These are phyloP conservation scores for Rozella allomycis DNA, from an alignment of 371 early-diverging fungal species.

Conservation along the genomic window DNA sequence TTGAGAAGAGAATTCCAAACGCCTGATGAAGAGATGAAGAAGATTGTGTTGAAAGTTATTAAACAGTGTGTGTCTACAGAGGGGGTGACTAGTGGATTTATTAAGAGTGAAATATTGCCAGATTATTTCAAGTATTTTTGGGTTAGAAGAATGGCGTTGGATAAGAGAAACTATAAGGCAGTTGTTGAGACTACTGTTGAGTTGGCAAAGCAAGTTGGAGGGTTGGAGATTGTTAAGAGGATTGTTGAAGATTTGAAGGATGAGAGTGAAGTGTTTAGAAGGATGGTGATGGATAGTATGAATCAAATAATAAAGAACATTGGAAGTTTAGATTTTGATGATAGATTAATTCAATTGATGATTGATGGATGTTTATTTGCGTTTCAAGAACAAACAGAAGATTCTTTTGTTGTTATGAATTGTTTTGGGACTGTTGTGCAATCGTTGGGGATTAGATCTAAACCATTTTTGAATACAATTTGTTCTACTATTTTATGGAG, in stretches of 20 bases:
- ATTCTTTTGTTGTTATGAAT: constrained; percentile 58
- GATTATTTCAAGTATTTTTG: constrained; percentile 90
- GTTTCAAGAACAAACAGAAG: constrained; percentile 92
- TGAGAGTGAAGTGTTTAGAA: constrained; percentile 77
- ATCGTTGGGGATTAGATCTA: constrained; percentile 63
- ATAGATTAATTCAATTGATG: constrained; percentile 63
- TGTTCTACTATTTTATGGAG: constrained; percentile 84
- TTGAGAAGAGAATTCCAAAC: constrained; percentile 87
- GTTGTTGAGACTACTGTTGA: constrained; percentile 89
- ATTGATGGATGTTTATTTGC: constrained; percentile 89
- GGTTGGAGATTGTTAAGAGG: constrained; percentile 56
- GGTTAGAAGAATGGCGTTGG: constrained; percentile 90
- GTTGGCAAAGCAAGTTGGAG: constrained; percentile 76
- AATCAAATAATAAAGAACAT: constrained; percentile 50
- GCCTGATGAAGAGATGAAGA: constrained; percentile 93
- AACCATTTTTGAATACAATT: constrained; percentile 79
- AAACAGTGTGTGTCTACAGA: constrained; percentile 86
- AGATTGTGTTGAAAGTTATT: constrained; percentile 86
- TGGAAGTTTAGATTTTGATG: constrained; percentile 76
- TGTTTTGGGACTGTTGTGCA: constrained; percentile 86
- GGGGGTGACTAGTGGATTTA: constrained; percentile 63
- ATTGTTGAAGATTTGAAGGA: constrained; percentile 82
- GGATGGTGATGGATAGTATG: constrained; percentile 91
- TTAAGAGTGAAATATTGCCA: constrained; percentile 68
- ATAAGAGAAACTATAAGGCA: constrained; percentile 70